phyloP scores from a whole-genome alignment of 768 basidiomycete species.

The Pisolithus microcarpus region DNA sequence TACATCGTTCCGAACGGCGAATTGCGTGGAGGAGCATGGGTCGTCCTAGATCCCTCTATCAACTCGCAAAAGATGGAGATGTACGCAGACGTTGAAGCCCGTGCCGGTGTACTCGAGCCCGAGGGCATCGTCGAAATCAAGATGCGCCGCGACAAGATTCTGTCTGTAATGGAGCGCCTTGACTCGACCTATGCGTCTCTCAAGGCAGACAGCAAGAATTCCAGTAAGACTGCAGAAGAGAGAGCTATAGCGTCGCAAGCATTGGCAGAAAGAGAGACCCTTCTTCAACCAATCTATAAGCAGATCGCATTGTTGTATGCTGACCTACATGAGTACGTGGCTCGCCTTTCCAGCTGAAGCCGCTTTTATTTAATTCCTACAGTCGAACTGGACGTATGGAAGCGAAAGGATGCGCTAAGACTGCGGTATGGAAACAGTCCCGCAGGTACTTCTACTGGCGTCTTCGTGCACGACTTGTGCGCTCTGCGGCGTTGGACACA shows the following conservation, averaged over 20 bases:
- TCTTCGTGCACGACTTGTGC: slow-evolving; percentile 73
- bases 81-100: slow-evolving; percentile 94
- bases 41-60: slow-evolving; percentile 96
- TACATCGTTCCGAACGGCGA: slow-evolving; percentile 99
- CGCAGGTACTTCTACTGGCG: slow-evolving; percentile 93
- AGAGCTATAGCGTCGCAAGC: slow-evolving; percentile 61
- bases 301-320: slow-evolving; percentile 92
- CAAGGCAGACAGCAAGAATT: slow-evolving; percentile 75
- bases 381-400: slow-evolving; percentile 96
- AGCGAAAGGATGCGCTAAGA: slow-evolving; percentile 90
- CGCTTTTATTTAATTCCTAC: slow-evolving; percentile 9
- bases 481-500: slow-evolving; percentile 53
- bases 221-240: slow-evolving; percentile 65
- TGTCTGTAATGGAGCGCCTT: slow-evolving; percentile 87
- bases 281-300: slow-evolving; percentile 85
- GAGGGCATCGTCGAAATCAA: slow-evolving; percentile 98
- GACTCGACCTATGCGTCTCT: slow-evolving; percentile 76
- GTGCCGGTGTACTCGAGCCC: slow-evolving; percentile 94
- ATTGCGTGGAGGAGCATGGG: slow-evolving; percentile 98
- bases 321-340: slow-evolving; percentile 87
- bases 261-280: slow-evolving; percentile 67
- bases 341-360: background rate
- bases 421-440: slow-evolving; percentile 81
- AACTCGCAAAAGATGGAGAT: slow-evolving; percentile 98
- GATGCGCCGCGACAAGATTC: slow-evolving; percentile 91